Percentiles rank a stretch among this genome's conserved stretches.
phyloP scores from a whole-genome alignment of 2,329 filamentous ascomycete species.

The Capronia coronata region DNA sequence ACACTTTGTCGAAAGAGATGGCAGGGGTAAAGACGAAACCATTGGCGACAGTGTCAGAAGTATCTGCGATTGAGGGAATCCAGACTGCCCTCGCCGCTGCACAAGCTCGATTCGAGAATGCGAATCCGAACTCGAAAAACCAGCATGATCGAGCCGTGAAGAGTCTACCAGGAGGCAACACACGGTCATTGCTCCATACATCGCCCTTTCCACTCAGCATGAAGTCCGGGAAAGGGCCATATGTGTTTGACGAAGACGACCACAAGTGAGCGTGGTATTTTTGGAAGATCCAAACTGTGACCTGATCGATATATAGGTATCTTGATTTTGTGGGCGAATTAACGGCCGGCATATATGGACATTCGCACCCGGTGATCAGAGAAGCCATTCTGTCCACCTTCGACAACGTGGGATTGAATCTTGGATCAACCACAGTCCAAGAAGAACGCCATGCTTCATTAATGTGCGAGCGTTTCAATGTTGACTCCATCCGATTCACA shows the following conservation, averaged over 20 bases:
- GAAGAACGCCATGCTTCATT: conserved; percentile 48
- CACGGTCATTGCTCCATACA: conserved; percentile 30
- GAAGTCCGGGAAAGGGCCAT: conserved; percentile 26
- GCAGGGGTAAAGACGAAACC: background rate
- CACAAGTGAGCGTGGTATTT: background rate
- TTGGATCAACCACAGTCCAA: conserved; percentile 47
- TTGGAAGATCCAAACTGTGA: background rate
- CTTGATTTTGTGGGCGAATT: conserved; percentile 56
- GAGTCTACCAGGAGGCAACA: conserved; percentile 32
- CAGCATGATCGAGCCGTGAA: conserved; percentile 20
- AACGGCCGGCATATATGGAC: conserved; percentile 59
- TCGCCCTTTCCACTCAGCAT: conserved; percentile 33
- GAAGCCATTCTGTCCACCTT: conserved; percentile 43
- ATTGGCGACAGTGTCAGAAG: background rate
- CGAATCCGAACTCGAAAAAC: background rate
- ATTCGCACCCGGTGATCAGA: conserved; percentile 52
- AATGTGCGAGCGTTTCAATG: conserved; percentile 48
- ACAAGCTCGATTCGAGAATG: background rate
- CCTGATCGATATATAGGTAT: background rate
- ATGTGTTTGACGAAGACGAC: conserved; percentile 31
- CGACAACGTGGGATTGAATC: conserved; percentile 45
- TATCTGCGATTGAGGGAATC: background rate
- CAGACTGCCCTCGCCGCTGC: background rate
- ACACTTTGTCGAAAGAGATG: background rate
- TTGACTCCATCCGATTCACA: conserved; percentile 47